These are phyloP conservation scores for Xylaria sp. DNA, from an alignment of 2,329 filamentous ascomycete genomes.

Conservation along the genomic window DNA sequence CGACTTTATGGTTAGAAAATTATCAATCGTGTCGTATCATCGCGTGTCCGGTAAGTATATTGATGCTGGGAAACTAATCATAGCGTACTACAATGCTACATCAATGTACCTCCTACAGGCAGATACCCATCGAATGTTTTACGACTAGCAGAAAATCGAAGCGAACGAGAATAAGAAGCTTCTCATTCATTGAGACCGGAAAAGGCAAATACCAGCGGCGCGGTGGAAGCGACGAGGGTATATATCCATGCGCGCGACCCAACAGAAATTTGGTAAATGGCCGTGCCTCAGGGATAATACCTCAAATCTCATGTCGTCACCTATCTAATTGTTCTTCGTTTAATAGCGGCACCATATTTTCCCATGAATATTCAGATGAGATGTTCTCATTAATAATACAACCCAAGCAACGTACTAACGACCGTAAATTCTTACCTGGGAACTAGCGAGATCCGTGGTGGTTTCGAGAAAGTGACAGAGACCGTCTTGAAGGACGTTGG, in stretches of 20 bases:
- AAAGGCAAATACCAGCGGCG: background rate
- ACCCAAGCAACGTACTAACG: background rate
- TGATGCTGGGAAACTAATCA: background rate
- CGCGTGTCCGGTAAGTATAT: too few species aligned
- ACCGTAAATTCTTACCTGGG: background rate
- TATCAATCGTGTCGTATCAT: too few species aligned
- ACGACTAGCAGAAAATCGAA: background rate
- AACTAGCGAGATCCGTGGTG: background rate
- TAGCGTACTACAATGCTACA: background rate
- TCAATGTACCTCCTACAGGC: background rate
- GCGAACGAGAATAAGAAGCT: background rate
- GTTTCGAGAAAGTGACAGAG: background rate
- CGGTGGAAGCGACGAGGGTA: background rate
- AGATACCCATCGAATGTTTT: background rate
- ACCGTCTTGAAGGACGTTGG: background rate
- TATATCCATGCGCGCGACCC: background rate
- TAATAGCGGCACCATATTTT: background rate
- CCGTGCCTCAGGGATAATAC: conserved; percentile 9
- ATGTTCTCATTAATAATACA: background rate
- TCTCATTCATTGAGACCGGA: background rate
- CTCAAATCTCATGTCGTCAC: background rate
- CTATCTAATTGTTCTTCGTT: too few species aligned
- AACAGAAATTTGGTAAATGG: conserved; percentile 4
- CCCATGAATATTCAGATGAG: background rate
- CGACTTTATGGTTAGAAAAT: background rate